Percentiles rank a stretch among this genome's conserved stretches.
Evolutionary conservation across 345 rosid genomes (phyloP).

Genomic region (Populus alba): DNA sequence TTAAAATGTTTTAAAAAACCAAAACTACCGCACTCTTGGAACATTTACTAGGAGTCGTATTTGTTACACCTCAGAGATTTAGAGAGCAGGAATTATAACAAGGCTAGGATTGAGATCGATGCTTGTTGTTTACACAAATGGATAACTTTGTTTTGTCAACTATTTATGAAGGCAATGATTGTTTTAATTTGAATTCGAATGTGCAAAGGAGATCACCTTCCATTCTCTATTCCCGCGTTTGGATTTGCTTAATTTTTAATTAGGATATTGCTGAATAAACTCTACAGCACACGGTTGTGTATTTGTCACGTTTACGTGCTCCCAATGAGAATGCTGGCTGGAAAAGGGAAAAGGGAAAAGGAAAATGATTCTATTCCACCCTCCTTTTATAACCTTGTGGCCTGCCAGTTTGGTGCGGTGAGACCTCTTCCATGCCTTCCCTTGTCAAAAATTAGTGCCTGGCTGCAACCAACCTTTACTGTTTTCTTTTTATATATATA

Average conservation of each 20-base stretch:
- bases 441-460: neutral
- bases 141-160: neutral
- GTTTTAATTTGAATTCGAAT: neutral
- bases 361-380: neutral
- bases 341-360: too few relatives aligned
- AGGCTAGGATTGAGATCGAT: neutral
- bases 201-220: neutral
- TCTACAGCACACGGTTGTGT: neutral
- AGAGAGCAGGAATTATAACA: neutral
- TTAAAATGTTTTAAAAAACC: too few relatives aligned
- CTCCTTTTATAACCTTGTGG: neutral
- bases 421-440: neutral
- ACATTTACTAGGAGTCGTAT: too few relatives aligned
- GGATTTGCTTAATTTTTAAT: too few relatives aligned
- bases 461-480: neutral
- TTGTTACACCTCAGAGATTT: too few relatives aligned
- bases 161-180: neutral
- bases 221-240: too few relatives aligned
- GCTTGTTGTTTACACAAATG: neutral
- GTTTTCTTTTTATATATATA: too few relatives aligned
- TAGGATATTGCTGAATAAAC: neutral
- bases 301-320: neutral
- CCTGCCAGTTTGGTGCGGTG: neutral
- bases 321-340: too few relatives aligned
- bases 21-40: too few relatives aligned